Conservation (phyloP, 306 rosid species). For the Pyrus betulifolia region DNA sequence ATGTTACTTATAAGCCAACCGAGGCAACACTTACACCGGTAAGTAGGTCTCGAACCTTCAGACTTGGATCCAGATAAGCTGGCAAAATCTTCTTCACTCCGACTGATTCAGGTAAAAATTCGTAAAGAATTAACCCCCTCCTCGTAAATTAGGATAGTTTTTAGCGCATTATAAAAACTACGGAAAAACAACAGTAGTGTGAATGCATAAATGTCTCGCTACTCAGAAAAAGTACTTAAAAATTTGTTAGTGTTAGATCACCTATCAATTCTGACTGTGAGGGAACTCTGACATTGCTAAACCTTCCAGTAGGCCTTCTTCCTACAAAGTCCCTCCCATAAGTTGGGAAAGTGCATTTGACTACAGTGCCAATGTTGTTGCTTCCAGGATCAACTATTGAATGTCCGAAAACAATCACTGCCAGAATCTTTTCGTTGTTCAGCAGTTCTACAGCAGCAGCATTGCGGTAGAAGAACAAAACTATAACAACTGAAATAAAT, state of each 20-base stretch:
- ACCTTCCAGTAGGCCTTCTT: constrained; percentile 54
- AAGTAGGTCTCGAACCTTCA: constrained; percentile 45
- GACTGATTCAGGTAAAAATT: constrained; percentile 38
- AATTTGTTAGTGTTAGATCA: not conserved
- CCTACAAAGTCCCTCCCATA: constrained; percentile 54
- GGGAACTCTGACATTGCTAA: constrained; percentile 54
- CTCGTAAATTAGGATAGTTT: no score
- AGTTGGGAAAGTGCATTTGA: constrained; percentile 54
- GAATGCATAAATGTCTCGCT: no score
- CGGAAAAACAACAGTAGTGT: no score
- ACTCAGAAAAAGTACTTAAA: no score
- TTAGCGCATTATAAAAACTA: no score
- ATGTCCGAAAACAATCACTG: constrained; percentile 60
- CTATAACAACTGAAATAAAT: constrained; percentile 3
- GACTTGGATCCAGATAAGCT: constrained; percentile 49
- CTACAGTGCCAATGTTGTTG: constrained; percentile 43
- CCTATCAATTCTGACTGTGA: constrained; percentile 42
- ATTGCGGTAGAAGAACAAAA: not conserved
- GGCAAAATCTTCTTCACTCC: constrained; percentile 59
- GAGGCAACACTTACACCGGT: constrained; percentile 75
- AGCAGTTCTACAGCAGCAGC: constrained; percentile 13
- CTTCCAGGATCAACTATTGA: constrained; percentile 66
- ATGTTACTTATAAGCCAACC: constrained; percentile 47
- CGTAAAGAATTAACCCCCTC: no score
- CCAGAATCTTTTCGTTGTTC: constrained; percentile 40